Conservation (phyloP, 768 basidiomycete genomes). For the Coprinopsis sp. region DNA sequence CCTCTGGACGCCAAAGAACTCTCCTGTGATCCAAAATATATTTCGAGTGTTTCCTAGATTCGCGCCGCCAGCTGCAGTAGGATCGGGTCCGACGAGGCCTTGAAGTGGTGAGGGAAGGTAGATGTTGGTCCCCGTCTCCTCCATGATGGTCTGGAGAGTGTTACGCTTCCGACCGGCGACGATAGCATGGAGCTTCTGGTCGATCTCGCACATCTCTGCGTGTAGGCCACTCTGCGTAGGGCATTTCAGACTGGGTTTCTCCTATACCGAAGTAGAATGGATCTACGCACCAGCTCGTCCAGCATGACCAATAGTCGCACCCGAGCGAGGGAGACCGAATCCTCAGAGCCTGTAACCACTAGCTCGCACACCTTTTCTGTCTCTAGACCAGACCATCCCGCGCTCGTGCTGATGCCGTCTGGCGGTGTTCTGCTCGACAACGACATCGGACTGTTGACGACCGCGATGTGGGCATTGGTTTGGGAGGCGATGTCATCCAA, state of each 20-base stretch:
- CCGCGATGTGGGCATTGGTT: slow-evolving; percentile 90
- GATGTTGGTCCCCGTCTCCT: slow-evolving; percentile 96
- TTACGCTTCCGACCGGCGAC: slow-evolving; percentile 86
- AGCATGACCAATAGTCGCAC: slow-evolving; percentile 89
- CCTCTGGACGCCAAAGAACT: slow-evolving; percentile 93
- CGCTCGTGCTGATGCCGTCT: slow-evolving; percentile 69
- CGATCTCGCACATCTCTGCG: slow-evolving; percentile 88
- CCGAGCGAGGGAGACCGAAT: slow-evolving; percentile 87
- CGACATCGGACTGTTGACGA: slow-evolving; percentile 80
- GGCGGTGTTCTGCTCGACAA: slow-evolving; percentile 73
- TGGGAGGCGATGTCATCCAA: slow-evolving; percentile 94
- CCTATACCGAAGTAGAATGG: not conserved
- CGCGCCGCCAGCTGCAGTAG: slow-evolving; percentile 36
- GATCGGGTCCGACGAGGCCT: slow-evolving; percentile 72
- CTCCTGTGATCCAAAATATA: slow-evolving; percentile 94
- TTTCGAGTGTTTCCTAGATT: slow-evolving; percentile 57
- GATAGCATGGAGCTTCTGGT: slow-evolving; percentile 90
- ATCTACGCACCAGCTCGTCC: slow-evolving; percentile 78
- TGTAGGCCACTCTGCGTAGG: slow-evolving; percentile 76
- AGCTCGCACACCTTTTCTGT: slow-evolving; percentile 92
- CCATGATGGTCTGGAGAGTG: slow-evolving; percentile 86
- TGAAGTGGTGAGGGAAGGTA: slow-evolving; percentile 90
- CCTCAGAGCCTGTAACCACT: slow-evolving; percentile 82
- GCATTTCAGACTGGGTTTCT: slow-evolving; percentile 19
- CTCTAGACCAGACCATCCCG: slow-evolving; percentile 87